Conservation (phyloP, 2,329 filamentous ascomycete species). For the Aspergillus fructus region DNA sequence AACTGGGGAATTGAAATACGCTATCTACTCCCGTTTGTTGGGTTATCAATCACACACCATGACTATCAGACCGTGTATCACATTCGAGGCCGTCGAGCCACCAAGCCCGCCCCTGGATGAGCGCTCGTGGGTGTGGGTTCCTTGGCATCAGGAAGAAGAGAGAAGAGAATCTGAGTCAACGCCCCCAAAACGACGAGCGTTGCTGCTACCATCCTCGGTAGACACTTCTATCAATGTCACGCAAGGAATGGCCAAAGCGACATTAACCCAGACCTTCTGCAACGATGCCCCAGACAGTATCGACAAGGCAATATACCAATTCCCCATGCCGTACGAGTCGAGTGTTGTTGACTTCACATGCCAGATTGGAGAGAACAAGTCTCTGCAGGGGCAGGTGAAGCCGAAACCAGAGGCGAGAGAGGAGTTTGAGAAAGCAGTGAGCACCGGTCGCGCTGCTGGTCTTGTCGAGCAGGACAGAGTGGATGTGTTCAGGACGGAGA, state of each 20-base stretch:
- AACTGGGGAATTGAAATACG: not conserved
- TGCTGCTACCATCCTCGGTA: not conserved
- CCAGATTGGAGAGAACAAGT: not conserved
- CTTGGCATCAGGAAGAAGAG: not conserved
- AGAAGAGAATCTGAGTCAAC: too few relatives aligned
- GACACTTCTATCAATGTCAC: not conserved
- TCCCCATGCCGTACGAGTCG: not conserved
- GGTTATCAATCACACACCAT: not conserved
- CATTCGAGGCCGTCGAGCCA: not conserved
- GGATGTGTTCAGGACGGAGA: slow-evolving; percentile 18
- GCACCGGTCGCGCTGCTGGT: not conserved
- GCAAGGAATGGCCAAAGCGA: not conserved
- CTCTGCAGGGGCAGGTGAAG: slow-evolving; percentile 1
- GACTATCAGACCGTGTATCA: not conserved
- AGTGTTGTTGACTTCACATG: not conserved
- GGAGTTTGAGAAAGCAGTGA: not conserved
- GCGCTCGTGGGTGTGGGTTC: not conserved
- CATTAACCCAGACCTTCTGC: not conserved
- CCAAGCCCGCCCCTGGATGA: not conserved
- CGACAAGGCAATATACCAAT: not conserved
- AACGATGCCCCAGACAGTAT: not conserved
- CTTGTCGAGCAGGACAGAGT: slow-evolving; percentile 4
- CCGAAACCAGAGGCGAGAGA: slow-evolving; percentile 1
- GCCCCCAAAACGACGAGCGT: not conserved
- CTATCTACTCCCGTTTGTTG: not conserved